Base-by-base conservation (phyloP, 2,329 filamentous ascomycete genomes). In the Cladosporium oxysporum region DNA sequence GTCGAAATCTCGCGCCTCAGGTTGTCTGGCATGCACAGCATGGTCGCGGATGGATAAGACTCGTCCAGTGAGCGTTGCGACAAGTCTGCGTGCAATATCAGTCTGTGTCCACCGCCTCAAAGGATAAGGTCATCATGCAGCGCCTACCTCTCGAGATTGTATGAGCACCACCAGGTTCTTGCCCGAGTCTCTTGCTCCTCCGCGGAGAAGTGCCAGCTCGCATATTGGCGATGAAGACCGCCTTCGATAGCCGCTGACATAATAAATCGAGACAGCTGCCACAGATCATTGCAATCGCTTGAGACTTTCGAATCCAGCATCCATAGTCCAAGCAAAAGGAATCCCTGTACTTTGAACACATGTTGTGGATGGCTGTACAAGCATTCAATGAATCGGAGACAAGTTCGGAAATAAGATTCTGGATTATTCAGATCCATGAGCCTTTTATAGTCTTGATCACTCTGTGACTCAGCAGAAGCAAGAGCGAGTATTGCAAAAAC, bases 81-180 rank as follows among this genome's bases (percentile, higher is more conserved):
- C 37, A 10, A 44, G 37, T 44, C 37, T 44, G 37, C 18, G 18
- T 7, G 18, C 37, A 44, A 5, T 10, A 8, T 44, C n/a, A 44
- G 18, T 10, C 18, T n/a, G 7, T n/a, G 18, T 1, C 3, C 6
- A 6, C 6, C 37, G 18, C n/a, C 37, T 44, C 37, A n/a, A 44
- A 6, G 3, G 18, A n/a, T 7, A 44, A 3, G 6, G 7, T 10
- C 37, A 8, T n/a, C 7, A 18, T 18, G 18, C 2, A 10, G 37
- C 37, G 14, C 50, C 11, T 55, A 29, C 50, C 50, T 55, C 29
- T 55, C 50, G 11, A 55, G 50, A 14, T 55, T 55, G 14, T 55
- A 55, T 18, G 50, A 29, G 50, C 50, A 55, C 50, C 50, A 55
- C 50, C 50, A 55, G 14, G 50, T 55, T 12, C 50, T 55, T 18